Evolutionary conservation across 352 stramenopile genomes (phyloP).

Genomic region (Elongisporangium prolatum): DNA sequence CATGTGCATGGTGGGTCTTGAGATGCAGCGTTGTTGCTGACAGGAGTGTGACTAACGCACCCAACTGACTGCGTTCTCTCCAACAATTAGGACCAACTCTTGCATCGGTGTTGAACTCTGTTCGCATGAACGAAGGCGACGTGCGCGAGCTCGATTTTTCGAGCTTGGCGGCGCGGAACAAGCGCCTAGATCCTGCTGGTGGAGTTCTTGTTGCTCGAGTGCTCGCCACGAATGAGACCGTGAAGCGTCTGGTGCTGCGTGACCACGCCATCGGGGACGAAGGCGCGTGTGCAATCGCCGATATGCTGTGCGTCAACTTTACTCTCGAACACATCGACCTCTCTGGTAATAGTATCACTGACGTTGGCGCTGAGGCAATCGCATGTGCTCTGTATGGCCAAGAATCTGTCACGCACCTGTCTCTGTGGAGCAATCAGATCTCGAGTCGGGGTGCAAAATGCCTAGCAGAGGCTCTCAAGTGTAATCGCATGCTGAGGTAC

Average conservation of each 20-base stretch:
- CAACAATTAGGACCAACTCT: conserved; percentile 39
- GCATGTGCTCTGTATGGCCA: conserved; percentile 70
- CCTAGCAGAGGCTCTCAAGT: conserved; percentile 53
- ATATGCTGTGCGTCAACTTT: conserved; percentile 67
- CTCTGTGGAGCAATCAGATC: conserved; percentile 60
- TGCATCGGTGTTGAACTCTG: conserved; percentile 38
- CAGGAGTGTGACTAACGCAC: no score
- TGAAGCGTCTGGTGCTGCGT: conserved; percentile 55
- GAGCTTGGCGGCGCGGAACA: conserved; percentile 46
- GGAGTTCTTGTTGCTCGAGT: conserved; percentile 61
- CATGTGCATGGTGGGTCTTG: background rate
- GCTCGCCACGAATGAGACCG: conserved; percentile 52
- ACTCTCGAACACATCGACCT: conserved; percentile 68
- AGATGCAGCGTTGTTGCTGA: no score
- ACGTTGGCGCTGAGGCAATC: conserved; percentile 47
- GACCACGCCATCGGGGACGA: conserved; percentile 69
- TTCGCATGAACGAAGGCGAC: conserved; percentile 58
- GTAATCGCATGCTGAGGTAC: conserved; percentile 59
- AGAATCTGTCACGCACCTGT: conserved; percentile 54
- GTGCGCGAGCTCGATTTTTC: conserved; percentile 71
- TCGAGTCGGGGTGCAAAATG: conserved; percentile 38
- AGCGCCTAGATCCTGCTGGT: conserved; percentile 41
- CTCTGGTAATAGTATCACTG: conserved; percentile 64
- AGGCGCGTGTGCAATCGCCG: conserved; percentile 52
- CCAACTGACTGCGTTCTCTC: no score